phyloP scores from a whole-genome alignment of 805 yeast genomes.

The Zygoascus ofunaensis region DNA sequence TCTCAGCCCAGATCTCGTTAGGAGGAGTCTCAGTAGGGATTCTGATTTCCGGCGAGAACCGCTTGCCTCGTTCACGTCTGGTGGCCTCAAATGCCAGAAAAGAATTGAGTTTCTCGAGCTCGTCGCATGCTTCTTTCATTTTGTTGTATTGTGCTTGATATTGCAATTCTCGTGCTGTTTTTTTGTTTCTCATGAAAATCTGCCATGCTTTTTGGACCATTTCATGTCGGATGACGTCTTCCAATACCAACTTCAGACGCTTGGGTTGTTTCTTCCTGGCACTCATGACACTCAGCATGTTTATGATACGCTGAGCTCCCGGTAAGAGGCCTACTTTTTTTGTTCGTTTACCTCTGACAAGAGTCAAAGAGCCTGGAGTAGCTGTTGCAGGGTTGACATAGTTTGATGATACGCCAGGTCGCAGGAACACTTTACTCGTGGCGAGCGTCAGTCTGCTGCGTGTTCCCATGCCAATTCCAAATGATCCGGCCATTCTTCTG shows the following conservation, averaged over 20 bases:
- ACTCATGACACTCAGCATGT: slow-evolving; percentile 69
- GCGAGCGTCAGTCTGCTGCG: neutral
- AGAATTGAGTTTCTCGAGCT: slow-evolving; percentile 38
- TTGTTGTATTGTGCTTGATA: slow-evolving; percentile 51
- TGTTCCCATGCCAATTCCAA: too few species aligned
- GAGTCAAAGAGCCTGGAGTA: slow-evolving; percentile 6
- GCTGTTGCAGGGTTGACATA: neutral
- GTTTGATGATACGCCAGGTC: neutral
- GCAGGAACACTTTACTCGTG: neutral
- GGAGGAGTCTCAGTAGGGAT: slow-evolving; percentile 90
- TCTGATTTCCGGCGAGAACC: slow-evolving; percentile 77
- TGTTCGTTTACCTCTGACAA: slow-evolving; percentile 45
- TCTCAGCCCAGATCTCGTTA: slow-evolving; percentile 62
- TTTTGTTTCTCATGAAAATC: slow-evolving; percentile 44
- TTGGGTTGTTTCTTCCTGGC: slow-evolving; percentile 86
- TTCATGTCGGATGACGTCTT: slow-evolving; percentile 78
- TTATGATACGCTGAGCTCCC: slow-evolving; percentile 39
- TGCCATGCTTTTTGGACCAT: slow-evolving; percentile 81
- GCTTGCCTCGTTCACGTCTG: slow-evolving; percentile 41
- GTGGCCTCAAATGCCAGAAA: slow-evolving; percentile 57
- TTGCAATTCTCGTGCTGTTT: slow-evolving; percentile 28
- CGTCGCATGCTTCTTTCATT: slow-evolving; percentile 64
- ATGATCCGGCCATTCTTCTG: too few species aligned
- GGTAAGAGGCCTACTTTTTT: slow-evolving; percentile 35
- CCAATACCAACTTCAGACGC: slow-evolving; percentile 60